phyloP scores from a whole-genome alignment of 768 basidiomycete genomes.

The Hortiboletus flavorubellus region DNA sequence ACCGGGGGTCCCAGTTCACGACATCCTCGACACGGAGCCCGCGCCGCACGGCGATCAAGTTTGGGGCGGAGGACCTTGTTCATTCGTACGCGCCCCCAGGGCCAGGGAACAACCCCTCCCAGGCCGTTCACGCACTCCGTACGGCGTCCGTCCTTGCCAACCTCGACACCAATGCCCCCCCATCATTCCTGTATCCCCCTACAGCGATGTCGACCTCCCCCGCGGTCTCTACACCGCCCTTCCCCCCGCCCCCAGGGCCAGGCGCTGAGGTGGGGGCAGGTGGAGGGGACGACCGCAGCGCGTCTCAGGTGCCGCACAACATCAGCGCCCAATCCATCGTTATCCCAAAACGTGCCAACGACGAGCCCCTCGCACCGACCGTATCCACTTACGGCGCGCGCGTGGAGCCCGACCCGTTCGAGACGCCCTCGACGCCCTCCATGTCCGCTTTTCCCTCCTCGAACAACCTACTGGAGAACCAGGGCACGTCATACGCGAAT shows the following conservation, averaged over 20 bases:
- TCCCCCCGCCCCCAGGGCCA: slow-evolving; percentile 15
- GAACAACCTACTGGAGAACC: slow-evolving; percentile 7
- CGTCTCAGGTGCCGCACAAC: slow-evolving; percentile 21
- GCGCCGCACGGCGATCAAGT: slow-evolving; percentile 66
- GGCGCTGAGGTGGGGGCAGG: neutral
- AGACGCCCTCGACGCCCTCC: slow-evolving; percentile 29
- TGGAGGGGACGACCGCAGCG: slow-evolving; percentile 1
- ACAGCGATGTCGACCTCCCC: slow-evolving; percentile 1
- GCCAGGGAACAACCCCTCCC: slow-evolving; percentile 46
- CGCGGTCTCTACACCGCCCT: slow-evolving; percentile 3
- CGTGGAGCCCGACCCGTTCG: slow-evolving; percentile 25
- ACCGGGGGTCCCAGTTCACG: slow-evolving; percentile 36
- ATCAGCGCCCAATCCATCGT: slow-evolving; percentile 18
- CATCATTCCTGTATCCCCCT: slow-evolving; percentile 27
- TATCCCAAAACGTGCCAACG: slow-evolving; percentile 25
- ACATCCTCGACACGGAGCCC: slow-evolving; percentile 29
- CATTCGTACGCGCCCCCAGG: slow-evolving; percentile 70
- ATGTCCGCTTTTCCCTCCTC: slow-evolving; percentile 26
- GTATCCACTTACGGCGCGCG: slow-evolving; percentile 7
- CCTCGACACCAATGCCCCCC: slow-evolving; percentile 10
- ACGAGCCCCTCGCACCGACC: slow-evolving; percentile 32
- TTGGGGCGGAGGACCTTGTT: slow-evolving; percentile 67
- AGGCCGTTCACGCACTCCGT: slow-evolving; percentile 38
- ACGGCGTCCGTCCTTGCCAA: slow-evolving; percentile 15
- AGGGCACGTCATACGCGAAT: neutral